Evolutionary conservation across 768 basidiomycete species (phyloP).

Genomic region (Botryobasidium botryosum): DNA sequence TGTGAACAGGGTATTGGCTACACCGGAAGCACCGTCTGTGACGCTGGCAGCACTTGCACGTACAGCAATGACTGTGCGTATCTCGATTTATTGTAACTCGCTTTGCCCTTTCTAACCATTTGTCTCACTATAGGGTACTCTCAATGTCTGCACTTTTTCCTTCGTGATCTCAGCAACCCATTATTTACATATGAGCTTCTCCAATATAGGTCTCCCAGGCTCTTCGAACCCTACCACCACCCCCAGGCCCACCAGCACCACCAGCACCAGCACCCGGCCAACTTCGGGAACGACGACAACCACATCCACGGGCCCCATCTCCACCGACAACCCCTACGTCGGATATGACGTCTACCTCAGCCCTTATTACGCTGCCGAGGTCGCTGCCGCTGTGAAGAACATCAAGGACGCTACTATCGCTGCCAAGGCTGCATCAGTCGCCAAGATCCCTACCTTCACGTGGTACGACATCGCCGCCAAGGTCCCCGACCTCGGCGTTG

Average conservation of each 20-base stretch:
- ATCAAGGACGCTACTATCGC: conserved; percentile 34
- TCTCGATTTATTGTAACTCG: background rate
- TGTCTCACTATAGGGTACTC: conserved; percentile 6
- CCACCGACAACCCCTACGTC: conserved; percentile 34
- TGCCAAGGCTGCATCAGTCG: conserved; percentile 35
- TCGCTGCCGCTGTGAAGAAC: conserved; percentile 29
- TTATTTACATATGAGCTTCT: too few relatives aligned
- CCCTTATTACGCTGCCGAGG: conserved; percentile 40
- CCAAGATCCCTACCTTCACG: conserved; percentile 43
- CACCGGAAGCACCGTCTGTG: too few relatives aligned
- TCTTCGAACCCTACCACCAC: conserved; percentile 9
- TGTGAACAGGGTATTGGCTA: too few relatives aligned
- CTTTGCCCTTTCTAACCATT: background rate
- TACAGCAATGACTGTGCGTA: conserved; percentile 7
- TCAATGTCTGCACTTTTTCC: conserved; percentile 13
- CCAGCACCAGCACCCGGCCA: conserved; percentile 7
- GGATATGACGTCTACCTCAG: conserved; percentile 36
- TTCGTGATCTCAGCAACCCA: too few relatives aligned
- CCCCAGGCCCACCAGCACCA: conserved; percentile 11
- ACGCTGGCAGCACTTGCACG: conserved; percentile 10
- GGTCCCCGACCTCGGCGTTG: conserved; percentile 35
- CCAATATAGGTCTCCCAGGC: conserved; percentile 4
- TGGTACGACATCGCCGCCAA: conserved; percentile 45
- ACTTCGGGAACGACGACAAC: conserved; percentile 4
- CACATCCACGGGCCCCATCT: conserved; percentile 1